Evolutionary conservation across 345 rosid species (phyloP).

Genomic region (Boechera stricta): DNA sequence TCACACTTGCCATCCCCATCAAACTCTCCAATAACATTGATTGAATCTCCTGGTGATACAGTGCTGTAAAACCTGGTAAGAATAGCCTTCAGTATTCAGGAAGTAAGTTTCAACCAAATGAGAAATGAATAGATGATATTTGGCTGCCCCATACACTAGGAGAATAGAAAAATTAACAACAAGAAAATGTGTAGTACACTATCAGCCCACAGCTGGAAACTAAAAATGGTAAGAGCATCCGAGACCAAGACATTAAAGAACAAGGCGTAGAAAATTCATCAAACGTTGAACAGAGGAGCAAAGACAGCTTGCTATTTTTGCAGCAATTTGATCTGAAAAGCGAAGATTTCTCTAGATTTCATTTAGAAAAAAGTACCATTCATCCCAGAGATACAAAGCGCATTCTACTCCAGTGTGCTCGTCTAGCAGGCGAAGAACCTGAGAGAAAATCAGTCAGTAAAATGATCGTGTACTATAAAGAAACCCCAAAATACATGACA

Average conservation of each 20-base stretch:
- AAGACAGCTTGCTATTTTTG: slow-evolving; percentile 8
- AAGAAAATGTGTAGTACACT: background rate
- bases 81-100: slow-evolving; percentile 27
- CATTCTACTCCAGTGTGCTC: slow-evolving; percentile 88
- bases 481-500: slow-evolving; percentile 15
- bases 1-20: slow-evolving; percentile 78
- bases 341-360: slow-evolving; percentile 17
- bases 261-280: slow-evolving; percentile 24
- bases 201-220: slow-evolving; percentile 8
- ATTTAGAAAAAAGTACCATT: slow-evolving; percentile 60
- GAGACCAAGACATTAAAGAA: slow-evolving; percentile 19
- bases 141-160: slow-evolving; percentile 6
- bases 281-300: slow-evolving; percentile 13
- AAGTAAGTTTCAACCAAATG: slow-evolving; percentile 33
- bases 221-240: slow-evolving; percentile 20
- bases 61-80: slow-evolving; percentile 74
- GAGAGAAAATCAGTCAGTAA: slow-evolving; percentile 47
- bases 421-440: slow-evolving; percentile 91
- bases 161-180: slow-evolving; percentile 9
- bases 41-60: slow-evolving; percentile 92
- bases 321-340: slow-evolving; percentile 27
- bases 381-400: slow-evolving; percentile 76
- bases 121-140: slow-evolving; percentile 3
- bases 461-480: slow-evolving; percentile 22
- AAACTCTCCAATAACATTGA: slow-evolving; percentile 85